phyloP scores from a whole-genome alignment of 164 flowering plant genomes.

The Vitis vinifera region DNA sequence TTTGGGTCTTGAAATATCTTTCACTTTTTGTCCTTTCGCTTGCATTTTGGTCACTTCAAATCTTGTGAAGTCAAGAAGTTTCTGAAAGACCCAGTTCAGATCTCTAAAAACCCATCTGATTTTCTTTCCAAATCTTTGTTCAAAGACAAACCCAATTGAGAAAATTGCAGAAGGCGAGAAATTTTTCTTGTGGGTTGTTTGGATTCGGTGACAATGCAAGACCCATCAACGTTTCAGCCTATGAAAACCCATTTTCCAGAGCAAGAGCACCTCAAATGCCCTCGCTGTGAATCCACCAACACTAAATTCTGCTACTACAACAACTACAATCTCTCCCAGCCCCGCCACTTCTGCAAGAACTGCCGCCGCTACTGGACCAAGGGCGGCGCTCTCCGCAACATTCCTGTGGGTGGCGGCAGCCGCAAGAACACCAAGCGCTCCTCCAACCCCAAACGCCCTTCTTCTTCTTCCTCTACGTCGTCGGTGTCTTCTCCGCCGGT shows the following conservation, averaged over 20 bases:
- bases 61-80: background rate
- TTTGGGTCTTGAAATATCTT: background rate
- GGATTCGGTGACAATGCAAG: constrained; percentile 40
- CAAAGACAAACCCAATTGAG: background rate
- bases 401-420: constrained; percentile 79
- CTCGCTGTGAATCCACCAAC: constrained; percentile 75
- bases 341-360: constrained; percentile 65
- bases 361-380: constrained; percentile 63
- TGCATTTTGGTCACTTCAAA: constrained; percentile 10
- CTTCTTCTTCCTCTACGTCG: constrained; percentile 10
- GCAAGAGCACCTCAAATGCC: constrained; percentile 75
- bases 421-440: constrained; percentile 49
- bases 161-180: too few species aligned
- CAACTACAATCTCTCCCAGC: constrained; percentile 69
- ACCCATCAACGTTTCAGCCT: constrained; percentile 47
- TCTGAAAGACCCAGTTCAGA: background rate
- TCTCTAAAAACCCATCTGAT: constrained; percentile 4
- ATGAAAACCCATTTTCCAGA: constrained; percentile 61
- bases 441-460: constrained; percentile 21
- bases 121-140: background rate
- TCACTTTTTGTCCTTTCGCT: constrained; percentile 3
- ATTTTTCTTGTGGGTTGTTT: too few species aligned
- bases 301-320: constrained; percentile 80
- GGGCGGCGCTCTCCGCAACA: constrained; percentile 69
- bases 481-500: constrained; percentile 3